Evolutionary conservation across 179 eudicot genomes (phyloP).

Genomic region (Spinacia oleracea): DNA sequence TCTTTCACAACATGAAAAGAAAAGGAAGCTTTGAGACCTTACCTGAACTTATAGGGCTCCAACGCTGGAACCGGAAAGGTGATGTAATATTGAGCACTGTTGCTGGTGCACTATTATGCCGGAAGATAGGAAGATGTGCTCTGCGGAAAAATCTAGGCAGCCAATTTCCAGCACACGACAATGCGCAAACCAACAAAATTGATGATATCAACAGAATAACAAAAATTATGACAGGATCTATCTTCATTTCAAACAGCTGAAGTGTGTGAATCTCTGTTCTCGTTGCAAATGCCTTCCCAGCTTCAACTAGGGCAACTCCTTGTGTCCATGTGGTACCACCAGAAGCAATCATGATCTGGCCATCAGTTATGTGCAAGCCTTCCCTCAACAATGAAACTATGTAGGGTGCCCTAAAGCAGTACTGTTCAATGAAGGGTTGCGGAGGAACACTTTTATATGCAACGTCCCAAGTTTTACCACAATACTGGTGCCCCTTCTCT

Average conservation of each 20-base stretch:
- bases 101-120: slow-evolving; percentile 59
- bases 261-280: slow-evolving; percentile 46
- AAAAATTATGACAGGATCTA: slow-evolving; percentile 59
- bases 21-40: slow-evolving; percentile 16
- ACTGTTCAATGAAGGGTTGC: slow-evolving; percentile 96
- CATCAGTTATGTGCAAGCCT: slow-evolving; percentile 84
- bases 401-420: slow-evolving; percentile 97
- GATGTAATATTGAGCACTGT: slow-evolving; percentile 59
- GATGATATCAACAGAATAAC: slow-evolving; percentile 60
- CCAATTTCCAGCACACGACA: slow-evolving; percentile 60
- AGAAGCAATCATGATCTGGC: slow-evolving; percentile 70
- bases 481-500: slow-evolving; percentile 74
- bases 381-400: slow-evolving; percentile 74
- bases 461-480: slow-evolving; percentile 73
- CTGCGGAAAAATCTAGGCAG: slow-evolving; percentile 58
- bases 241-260: slow-evolving; percentile 59
- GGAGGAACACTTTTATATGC: slow-evolving; percentile 84
- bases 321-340: slow-evolving; percentile 99
- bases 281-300: slow-evolving; percentile 71
- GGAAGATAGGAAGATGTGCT: slow-evolving; percentile 61
- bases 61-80: slow-evolving; percentile 65
- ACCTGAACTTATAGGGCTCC: slow-evolving; percentile 83
- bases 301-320: slow-evolving; percentile 93
- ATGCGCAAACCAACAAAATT: slow-evolving; percentile 50
- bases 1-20: neutral